Evolutionary conservation across 306 rosid species (phyloP), one percentile per base, ranked within the genome.

Genomic region (Dryas alaskensis): DNA sequence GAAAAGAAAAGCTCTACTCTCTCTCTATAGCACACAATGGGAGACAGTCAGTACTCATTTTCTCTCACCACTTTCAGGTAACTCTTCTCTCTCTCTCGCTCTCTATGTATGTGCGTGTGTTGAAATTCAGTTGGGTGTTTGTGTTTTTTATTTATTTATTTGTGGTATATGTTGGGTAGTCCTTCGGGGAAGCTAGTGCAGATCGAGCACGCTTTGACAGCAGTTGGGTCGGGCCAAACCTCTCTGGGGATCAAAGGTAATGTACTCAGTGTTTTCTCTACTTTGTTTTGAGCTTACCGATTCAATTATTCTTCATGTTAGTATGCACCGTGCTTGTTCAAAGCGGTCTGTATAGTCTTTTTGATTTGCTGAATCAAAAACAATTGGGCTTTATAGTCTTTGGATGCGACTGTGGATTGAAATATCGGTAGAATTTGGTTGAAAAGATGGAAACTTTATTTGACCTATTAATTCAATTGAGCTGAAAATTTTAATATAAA

Each of bases 191-290:
- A 94, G 87, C 92, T 94, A 39, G 99, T 90, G 75, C 97, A 92
- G 90, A 94, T 94, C 88, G 99, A 94, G 61, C 99, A 94, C 85
- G 97, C 97, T 39, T 84, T 94, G 82, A 94, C 99, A 7, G 96
- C 96, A 40, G 96, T 92, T 58, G 99, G 96, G 16, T 94, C 99
- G 46, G 98, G 98, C 67, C 99, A 94, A 84, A 94, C 98, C 9
- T 94, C 99, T 55, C 86, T 94, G 17, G 99, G 99, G 27, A 94
- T 94, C 81, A 94, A 92, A 85, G 99, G 99, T 94, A 67, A 1
- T 48, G 60, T 22, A 14, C 63, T 46, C n/a, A 4, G 4, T 45
- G 25, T 1, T 39, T 49, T 73, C 53, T 57, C 39, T 16, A 65
- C 65, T 46, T 62, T 48, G 6, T 37, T 69, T 22, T 22, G 13